Percentiles rank a stretch among this genome's conserved stretches.
These are phyloP conservation scores for Purshia tridentata DNA, from an alignment of 306 rosid species.

Conservation along the genomic window DNA sequence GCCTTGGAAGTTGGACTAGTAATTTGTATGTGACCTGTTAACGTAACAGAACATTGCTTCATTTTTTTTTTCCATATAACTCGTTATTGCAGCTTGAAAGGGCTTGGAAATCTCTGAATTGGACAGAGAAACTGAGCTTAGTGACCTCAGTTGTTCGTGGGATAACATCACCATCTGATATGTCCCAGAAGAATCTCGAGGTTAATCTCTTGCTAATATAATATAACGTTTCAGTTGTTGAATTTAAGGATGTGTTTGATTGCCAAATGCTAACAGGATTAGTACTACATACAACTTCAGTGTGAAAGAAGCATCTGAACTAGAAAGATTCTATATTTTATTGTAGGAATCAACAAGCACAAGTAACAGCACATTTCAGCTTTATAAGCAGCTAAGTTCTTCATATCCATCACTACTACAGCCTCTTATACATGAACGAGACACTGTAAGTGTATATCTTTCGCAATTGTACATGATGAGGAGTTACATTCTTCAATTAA, in stretches of 20 bases:
- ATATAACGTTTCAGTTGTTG: too few relatives aligned
- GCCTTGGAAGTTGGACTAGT: background rate
- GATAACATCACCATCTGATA: constrained; percentile 60
- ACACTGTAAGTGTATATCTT: constrained; percentile 54
- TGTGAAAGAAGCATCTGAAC: background rate
- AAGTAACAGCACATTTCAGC: constrained; percentile 57
- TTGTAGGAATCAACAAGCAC: constrained; percentile 57
- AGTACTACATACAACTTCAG: too few relatives aligned
- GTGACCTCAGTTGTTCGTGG: constrained; percentile 64
- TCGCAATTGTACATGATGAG: too few relatives aligned
- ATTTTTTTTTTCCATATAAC: background rate
- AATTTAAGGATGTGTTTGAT: too few relatives aligned
- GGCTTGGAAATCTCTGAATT: constrained; percentile 79
- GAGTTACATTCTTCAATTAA: too few relatives aligned
- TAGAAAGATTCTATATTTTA: background rate
- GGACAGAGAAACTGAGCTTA: constrained; percentile 68
- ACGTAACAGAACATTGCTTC: background rate
- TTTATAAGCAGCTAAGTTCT: constrained; percentile 73
- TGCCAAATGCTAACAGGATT: too few relatives aligned
- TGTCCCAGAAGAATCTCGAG: constrained; percentile 51
- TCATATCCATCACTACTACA: constrained; percentile 76
- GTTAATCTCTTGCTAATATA: constrained; percentile 37
- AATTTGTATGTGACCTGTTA: background rate
- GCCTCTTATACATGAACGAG: constrained; percentile 89
- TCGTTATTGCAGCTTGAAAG: constrained; percentile 71